Conservation (phyloP, 352 stramenopile species). For the Globisporangium heterothallicum region DNA sequence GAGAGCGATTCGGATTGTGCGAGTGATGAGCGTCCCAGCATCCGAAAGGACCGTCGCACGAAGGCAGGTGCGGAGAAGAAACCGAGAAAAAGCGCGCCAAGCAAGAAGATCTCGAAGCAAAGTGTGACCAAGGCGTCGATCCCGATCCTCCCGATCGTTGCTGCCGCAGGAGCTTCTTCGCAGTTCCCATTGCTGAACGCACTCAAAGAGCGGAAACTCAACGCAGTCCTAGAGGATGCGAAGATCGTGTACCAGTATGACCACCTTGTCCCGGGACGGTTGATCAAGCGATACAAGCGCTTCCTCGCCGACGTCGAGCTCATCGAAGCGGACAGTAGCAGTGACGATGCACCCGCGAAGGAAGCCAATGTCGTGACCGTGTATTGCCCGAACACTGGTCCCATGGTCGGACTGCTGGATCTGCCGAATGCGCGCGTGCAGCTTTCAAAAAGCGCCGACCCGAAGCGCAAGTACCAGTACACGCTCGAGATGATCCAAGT, state of each 20-base stretch:
- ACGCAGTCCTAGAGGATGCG: slow-evolving; percentile 4
- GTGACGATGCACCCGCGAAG: not conserved
- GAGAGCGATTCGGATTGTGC: too few relatives aligned
- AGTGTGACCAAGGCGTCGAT: not conserved
- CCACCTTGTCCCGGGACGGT: slow-evolving; percentile 40
- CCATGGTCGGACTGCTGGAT: slow-evolving; percentile 77
- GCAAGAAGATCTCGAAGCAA: not conserved
- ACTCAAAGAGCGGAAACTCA: slow-evolving; percentile 19
- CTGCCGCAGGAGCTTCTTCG: not conserved
- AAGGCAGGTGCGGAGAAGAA: not conserved
- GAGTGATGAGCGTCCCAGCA: too few relatives aligned
- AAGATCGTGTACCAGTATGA: slow-evolving; percentile 48
- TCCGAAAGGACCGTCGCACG: not conserved
- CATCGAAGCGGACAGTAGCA: not conserved
- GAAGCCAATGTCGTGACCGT: slow-evolving; percentile 45
- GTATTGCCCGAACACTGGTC: slow-evolving; percentile 80
- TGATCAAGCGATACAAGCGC: slow-evolving; percentile 77
- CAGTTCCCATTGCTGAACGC: slow-evolving; percentile 20
- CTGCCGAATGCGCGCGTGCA: slow-evolving; percentile 57
- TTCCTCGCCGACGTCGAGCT: slow-evolving; percentile 81
- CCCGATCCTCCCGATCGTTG: slow-evolving; percentile 2
- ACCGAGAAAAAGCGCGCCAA: not conserved
- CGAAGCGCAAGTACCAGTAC: slow-evolving; percentile 81
- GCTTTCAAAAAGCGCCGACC: slow-evolving; percentile 67
- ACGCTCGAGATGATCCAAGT: slow-evolving; percentile 84